These are phyloP conservation scores for Brettanomyces anomalus DNA, from an alignment of 805 yeast genomes.

Conservation along the genomic window DNA sequence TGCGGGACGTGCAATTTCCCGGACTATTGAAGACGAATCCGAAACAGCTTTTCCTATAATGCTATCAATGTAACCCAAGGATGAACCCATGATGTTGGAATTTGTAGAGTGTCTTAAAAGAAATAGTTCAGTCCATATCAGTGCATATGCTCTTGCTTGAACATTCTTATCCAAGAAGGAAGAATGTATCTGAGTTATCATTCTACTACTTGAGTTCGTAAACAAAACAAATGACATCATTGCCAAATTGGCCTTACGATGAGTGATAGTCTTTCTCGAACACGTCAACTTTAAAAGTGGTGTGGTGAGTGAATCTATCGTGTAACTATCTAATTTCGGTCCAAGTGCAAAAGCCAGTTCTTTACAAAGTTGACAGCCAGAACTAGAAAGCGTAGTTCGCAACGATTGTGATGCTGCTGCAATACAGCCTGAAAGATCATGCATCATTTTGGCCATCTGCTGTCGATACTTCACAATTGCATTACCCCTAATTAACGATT, in stretches of 20 bases:
- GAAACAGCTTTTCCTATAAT: conserved; percentile 51
- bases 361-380: conserved; percentile 69
- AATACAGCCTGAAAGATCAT: conserved; percentile 47
- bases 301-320: conserved; percentile 41
- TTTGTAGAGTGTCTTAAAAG: conserved; percentile 41
- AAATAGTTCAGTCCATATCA: conserved; percentile 60
- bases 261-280: conserved; percentile 57
- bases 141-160: conserved; percentile 60
- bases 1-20: conserved; percentile 64
- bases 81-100: conserved; percentile 19
- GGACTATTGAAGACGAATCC: conserved; percentile 75
- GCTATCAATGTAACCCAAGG: conserved; percentile 37
- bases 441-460: conserved; percentile 21
- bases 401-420: conserved; percentile 61
- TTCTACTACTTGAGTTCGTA: conserved; percentile 43
- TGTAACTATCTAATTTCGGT: conserved; percentile 30
- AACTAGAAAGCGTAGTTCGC: conserved; percentile 72
- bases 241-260: conserved; percentile 46
- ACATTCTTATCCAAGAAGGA: conserved; percentile 62
- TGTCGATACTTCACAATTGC: conserved; percentile 27
- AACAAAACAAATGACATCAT: conserved; percentile 47
- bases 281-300: conserved; percentile 44
- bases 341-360: conserved; percentile 46
- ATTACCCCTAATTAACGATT: conserved; percentile 57
- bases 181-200: conserved; percentile 38